phyloP scores from a whole-genome alignment of 2,329 filamentous ascomycete genomes.

The Mycogone perniciosa region DNA sequence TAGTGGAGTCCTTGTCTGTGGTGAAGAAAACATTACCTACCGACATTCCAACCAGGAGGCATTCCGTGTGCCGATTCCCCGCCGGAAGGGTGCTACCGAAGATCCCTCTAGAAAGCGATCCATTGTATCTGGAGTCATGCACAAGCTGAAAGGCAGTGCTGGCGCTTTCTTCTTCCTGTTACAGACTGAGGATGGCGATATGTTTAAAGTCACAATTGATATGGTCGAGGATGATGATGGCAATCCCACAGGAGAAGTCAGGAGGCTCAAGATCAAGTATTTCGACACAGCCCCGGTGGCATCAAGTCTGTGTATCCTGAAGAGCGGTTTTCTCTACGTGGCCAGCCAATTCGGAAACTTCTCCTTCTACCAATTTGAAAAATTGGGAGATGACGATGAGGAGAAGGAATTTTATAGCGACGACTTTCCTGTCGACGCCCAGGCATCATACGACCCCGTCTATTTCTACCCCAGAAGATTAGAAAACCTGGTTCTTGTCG shows the following conservation, averaged over 20 bases:
- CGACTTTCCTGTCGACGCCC: conserved; percentile 69
- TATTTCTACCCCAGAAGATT: conserved; percentile 78
- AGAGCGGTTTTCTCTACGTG: conserved; percentile 91
- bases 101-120: conserved; percentile 84
- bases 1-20: conserved; percentile 90
- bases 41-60: conserved; percentile 92
- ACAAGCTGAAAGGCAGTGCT: conserved; percentile 75
- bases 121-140: conserved; percentile 90
- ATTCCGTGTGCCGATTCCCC: conserved; percentile 82
- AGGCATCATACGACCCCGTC: conserved; percentile 64
- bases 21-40: conserved; percentile 91
- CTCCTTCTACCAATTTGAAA: conserved; percentile 94
- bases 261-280: conserved; percentile 86
- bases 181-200: conserved; percentile 94
- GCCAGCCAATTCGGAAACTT: conserved; percentile 90
- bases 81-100: conserved; percentile 80
- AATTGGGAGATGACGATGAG: conserved; percentile 90
- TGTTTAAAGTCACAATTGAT: conserved; percentile 94
- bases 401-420: conserved; percentile 83
- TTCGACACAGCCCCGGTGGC: conserved; percentile 94
- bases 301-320: conserved; percentile 82
- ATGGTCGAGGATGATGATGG: conserved; percentile 78
- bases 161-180: conserved; percentile 96
- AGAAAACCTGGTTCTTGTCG: conserved; percentile 78
- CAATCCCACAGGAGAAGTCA: conserved; percentile 73